Evolutionary conservation across 2,329 filamentous ascomycete species (phyloP).

Genomic region (Rutstroemia sp.): DNA sequence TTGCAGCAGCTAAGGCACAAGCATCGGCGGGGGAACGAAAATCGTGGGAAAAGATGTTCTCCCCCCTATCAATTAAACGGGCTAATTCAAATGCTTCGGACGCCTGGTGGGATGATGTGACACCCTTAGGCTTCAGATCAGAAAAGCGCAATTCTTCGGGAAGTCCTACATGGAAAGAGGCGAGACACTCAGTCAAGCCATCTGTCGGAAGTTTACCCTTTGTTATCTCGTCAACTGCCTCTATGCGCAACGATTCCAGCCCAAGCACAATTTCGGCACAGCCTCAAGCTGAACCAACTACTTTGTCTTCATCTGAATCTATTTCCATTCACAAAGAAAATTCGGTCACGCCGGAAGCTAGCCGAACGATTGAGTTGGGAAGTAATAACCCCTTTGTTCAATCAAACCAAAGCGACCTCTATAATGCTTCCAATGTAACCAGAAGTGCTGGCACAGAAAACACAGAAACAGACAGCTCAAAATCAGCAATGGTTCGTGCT

Average conservation of each 20-base stretch:
- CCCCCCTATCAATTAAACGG: conserved; percentile 25
- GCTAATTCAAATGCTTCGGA: conserved; percentile 27
- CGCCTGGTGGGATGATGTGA: conserved; percentile 33
- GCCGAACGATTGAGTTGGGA: conserved; percentile 11
- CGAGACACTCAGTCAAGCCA: conserved; percentile 24
- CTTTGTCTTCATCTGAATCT: neutral
- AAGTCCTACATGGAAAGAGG: conserved; percentile 18
- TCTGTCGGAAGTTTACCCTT: conserved; percentile 22
- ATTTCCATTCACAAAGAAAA: conserved; percentile 14
- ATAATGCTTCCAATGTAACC: conserved; percentile 1
- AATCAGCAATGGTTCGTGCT: conserved; percentile 4
- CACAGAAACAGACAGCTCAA: neutral
- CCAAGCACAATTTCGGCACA: neutral
- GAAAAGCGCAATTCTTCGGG: conserved; percentile 14
- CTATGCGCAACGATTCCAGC: conserved; percentile 3
- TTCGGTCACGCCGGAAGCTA: conserved; percentile 11
- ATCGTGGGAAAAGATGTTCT: conserved; percentile 30
- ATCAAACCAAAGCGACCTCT: conserved; percentile 11
- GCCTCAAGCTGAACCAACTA: neutral
- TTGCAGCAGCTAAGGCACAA: conserved; percentile 25
- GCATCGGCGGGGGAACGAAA: conserved; percentile 18
- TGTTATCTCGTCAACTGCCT: conserved; percentile 17
- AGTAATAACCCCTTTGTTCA: conserved; percentile 24
- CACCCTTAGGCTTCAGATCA: conserved; percentile 10
- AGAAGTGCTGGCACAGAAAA: neutral